Evolutionary conservation across 495 filamentous ascomycete species (phyloP).

Genomic region (Aspergillus mulundensis): DNA sequence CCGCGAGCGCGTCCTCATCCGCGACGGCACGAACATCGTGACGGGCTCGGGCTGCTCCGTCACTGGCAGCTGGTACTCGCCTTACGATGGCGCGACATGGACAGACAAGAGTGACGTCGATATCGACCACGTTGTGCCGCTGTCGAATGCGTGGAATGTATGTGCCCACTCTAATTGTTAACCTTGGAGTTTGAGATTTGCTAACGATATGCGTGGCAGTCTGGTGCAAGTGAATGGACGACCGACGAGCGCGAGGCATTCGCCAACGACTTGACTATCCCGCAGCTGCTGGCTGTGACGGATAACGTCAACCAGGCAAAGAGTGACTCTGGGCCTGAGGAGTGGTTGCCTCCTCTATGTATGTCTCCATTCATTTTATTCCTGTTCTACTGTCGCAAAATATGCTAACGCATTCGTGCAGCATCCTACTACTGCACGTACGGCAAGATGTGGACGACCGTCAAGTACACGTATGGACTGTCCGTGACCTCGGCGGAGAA

Average conservation of each 20-base stretch:
- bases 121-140: conserved; percentile 73
- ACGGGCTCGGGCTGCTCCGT: conserved; percentile 51
- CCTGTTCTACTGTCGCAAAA: not conserved
- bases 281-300: conserved; percentile 71
- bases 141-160: conserved; percentile 72
- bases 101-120: conserved; percentile 61
- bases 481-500: conserved; percentile 60
- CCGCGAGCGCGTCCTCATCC: conserved; percentile 63
- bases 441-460: conserved; percentile 63
- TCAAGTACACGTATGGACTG: conserved; percentile 60
- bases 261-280: conserved; percentile 67
- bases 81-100: conserved; percentile 69
- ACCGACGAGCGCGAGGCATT: conserved; percentile 57
- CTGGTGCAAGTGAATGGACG: conserved; percentile 50
- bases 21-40: conserved; percentile 58
- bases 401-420: conserved; percentile 8
- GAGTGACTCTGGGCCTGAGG: conserved; percentile 63
- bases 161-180: not conserved
- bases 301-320: conserved; percentile 69
- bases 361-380: conserved; percentile 9
- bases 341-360: conserved; percentile 68
- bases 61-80: conserved; percentile 58
- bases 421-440: conserved; percentile 71
- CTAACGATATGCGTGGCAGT: conserved; percentile 21
- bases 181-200: not conserved